These are phyloP conservation scores for Monoraphidium neglectum DNA, from an alignment of 139 green algal species.

Conservation along the genomic window DNA sequence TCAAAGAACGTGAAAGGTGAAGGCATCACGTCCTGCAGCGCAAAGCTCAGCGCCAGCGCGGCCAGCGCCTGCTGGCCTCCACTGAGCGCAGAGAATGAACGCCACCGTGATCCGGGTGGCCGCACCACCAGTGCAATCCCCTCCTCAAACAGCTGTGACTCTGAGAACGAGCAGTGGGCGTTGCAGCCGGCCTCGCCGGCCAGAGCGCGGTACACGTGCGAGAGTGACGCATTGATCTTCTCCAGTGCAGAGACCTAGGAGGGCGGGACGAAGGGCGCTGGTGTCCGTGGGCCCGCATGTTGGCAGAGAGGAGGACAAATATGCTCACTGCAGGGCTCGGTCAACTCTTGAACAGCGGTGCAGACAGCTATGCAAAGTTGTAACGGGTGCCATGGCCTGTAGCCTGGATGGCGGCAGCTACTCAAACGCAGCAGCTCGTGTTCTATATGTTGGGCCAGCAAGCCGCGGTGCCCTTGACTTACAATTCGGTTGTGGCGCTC, in stretches of 20 bases:
- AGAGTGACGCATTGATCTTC: conserved; percentile 30
- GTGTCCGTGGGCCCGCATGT: no score
- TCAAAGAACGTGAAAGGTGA: conserved; percentile 92
- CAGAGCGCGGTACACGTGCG: conserved; percentile 28
- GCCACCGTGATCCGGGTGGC: conserved; percentile 69
- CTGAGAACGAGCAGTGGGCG: conserved; percentile 51
- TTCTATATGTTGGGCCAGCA: no score
- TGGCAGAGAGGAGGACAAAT: no score
- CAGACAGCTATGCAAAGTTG: no score
- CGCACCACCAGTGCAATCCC: conserved; percentile 66
- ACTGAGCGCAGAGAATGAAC: conserved; percentile 63
- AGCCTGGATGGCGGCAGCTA: no score
- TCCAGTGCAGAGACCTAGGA: conserved; percentile 14
- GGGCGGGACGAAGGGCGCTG: no score
- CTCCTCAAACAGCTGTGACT: conserved; percentile 54
- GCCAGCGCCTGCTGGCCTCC: conserved; percentile 86
- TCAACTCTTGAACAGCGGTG: no score
- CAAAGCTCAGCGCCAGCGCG: conserved; percentile 76
- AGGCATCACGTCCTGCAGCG: conserved; percentile 72
- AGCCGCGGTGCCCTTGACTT: no score
- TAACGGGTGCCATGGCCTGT: no score
- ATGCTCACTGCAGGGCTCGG: no score
- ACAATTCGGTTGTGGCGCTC: conserved; percentile 46
- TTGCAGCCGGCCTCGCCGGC: conserved; percentile 30
- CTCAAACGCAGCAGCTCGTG: no score